A percentile compares a stretch with the other conserved stretches of the same genome.
Conservation (phyloP, 257 asterid genomes). For the Fraxinus pennsylvanica region DNA sequence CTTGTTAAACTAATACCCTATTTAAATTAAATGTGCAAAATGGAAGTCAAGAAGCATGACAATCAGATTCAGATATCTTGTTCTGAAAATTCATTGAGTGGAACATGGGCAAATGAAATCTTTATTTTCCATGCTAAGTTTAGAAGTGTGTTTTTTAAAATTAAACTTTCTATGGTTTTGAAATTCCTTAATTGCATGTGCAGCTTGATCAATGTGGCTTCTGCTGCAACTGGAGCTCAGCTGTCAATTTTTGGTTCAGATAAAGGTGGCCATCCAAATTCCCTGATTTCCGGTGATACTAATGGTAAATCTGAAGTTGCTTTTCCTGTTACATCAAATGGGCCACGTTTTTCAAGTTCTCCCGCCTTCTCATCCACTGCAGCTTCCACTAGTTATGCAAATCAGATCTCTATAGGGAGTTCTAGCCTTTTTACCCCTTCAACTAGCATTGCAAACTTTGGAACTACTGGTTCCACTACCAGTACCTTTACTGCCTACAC, state of each 20-base stretch:
- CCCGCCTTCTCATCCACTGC: slow-evolving; percentile 34
- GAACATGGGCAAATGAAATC: background rate
- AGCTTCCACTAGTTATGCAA: slow-evolving; percentile 29
- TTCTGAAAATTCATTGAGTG: background rate
- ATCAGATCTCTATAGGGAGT: slow-evolving; percentile 29
- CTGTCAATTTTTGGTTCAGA: slow-evolving; percentile 32
- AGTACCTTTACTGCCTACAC: slow-evolving; percentile 27
- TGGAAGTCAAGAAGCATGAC: background rate
- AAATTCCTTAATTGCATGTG: slow-evolving; percentile 24
- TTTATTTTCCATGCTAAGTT: background rate
- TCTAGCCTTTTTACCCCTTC: slow-evolving; percentile 37
- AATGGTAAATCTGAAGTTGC: slow-evolving; percentile 43
- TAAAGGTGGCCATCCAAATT: slow-evolving; percentile 27
- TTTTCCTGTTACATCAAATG: slow-evolving; percentile 37
- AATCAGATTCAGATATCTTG: background rate
- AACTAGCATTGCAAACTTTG: slow-evolving; percentile 30
- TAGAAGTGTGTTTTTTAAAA: background rate
- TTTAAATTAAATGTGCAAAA: background rate
- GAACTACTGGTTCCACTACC: slow-evolving; percentile 29
- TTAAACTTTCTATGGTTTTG: slow-evolving; percentile 4
- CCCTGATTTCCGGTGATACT: slow-evolving; percentile 36
- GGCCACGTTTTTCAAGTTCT: slow-evolving; percentile 34
- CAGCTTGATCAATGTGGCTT: slow-evolving; percentile 44
- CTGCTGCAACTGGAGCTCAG: slow-evolving; percentile 33
- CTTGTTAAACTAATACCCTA: background rate